Evolutionary conservation across 1,284 basidiomycete species (phyloP).

Genomic region (Rhodotorula sp.): DNA sequence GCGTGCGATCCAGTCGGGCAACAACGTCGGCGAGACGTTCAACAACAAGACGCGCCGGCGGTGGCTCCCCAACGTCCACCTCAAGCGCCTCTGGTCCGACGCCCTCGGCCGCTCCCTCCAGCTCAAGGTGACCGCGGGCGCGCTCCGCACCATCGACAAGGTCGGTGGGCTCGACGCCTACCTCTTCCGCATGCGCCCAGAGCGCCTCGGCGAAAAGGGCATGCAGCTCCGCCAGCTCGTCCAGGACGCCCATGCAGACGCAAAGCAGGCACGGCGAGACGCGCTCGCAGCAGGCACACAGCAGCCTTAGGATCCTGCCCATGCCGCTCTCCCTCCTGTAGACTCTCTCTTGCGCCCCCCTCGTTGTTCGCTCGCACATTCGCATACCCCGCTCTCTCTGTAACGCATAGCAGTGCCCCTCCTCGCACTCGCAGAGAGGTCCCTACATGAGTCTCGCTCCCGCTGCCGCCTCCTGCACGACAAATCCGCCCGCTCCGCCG

Average conservation of each 20-base stretch:
- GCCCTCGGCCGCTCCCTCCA: slow-evolving; percentile 61
- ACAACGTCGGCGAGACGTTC: slow-evolving; percentile 82
- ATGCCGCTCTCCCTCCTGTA: background rate
- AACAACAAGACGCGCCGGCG: slow-evolving; percentile 84
- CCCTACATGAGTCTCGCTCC: background rate
- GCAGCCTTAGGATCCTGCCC: background rate
- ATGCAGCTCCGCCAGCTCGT: slow-evolving; percentile 66
- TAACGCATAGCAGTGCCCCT: background rate
- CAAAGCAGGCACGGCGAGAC: slow-evolving; percentile 26
- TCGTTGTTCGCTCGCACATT: too few relatives aligned
- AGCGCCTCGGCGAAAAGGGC: slow-evolving; percentile 69
- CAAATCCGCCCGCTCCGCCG: background rate
- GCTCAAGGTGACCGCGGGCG: slow-evolving; percentile 71
- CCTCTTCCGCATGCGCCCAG: slow-evolving; percentile 64
- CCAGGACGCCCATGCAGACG: slow-evolving; percentile 32
- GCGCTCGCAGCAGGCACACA: background rate
- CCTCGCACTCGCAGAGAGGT: background rate
- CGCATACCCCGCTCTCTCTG: background rate
- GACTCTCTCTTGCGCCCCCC: background rate
- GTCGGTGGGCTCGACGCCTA: slow-evolving; percentile 78
- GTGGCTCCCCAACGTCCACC: slow-evolving; percentile 85
- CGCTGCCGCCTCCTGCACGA: background rate
- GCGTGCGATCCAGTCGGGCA: slow-evolving; percentile 74
- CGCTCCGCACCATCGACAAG: slow-evolving; percentile 78
- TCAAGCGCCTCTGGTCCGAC: slow-evolving; percentile 69